phyloP scores from a whole-genome alignment of 139 green algal genomes.

The Asterochloris sp. region DNA sequence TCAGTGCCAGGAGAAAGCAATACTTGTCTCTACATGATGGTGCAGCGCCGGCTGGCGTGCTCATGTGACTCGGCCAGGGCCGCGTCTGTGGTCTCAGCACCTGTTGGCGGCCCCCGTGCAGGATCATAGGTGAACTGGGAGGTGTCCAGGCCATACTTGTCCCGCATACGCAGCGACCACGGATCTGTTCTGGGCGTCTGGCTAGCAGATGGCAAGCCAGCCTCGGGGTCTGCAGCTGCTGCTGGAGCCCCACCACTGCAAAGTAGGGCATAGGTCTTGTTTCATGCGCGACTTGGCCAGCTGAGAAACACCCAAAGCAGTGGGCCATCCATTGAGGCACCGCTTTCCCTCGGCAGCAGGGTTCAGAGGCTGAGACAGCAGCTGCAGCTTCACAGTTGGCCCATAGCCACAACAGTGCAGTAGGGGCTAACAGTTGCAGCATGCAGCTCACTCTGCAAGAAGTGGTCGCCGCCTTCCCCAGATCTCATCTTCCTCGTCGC shows the following conservation, averaged over 20 bases:
- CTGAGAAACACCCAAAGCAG: neutral
- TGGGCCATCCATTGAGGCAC: neutral
- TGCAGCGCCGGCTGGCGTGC: neutral
- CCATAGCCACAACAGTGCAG: too few species aligned
- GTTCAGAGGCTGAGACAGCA: neutral
- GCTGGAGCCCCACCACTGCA: neutral
- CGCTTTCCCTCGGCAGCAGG: neutral
- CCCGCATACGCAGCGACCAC: constrained; percentile 27
- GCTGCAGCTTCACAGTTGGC: neutral
- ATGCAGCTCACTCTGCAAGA: neutral
- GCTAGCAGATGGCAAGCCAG: too few species aligned
- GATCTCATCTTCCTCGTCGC: constrained; percentile 28
- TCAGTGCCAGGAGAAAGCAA: neutral
- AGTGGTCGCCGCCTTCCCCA: constrained; percentile 13
- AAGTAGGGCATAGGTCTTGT: neutral
- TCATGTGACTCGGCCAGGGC: neutral
- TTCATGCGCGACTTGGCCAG: neutral
- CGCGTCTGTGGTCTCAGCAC: neutral
- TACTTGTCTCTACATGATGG: neutral
- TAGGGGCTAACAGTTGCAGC: too few species aligned
- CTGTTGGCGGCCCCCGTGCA: neutral
- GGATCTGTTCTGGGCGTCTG: constrained; percentile 12
- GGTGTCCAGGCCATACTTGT: constrained; percentile 35
- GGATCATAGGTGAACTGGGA: constrained; percentile 26
- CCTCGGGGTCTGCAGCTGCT: constrained; percentile 2